A percentile compares a stretch with the other conserved stretches of the same genome.
These are phyloP conservation scores for Trapa bicornis DNA, from an alignment of 345 rosid species.

Conservation along the genomic window DNA sequence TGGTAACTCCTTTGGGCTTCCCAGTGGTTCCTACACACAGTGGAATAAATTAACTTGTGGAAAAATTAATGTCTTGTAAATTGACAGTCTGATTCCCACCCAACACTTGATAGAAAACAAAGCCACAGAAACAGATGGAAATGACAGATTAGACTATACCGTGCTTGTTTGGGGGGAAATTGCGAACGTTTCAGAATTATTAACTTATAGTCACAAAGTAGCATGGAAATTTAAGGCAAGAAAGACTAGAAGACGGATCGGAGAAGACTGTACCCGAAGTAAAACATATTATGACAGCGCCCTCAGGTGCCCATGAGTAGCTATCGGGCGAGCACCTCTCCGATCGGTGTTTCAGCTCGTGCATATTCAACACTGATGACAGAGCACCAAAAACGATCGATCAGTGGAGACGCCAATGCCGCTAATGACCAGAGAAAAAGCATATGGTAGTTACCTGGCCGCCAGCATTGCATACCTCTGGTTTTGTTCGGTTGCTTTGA, in stretches of 20 bases:
- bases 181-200: too few relatives aligned
- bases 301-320: constrained; percentile 57
- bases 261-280: constrained; percentile 44
- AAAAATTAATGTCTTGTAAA: neutral
- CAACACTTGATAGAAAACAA: neutral
- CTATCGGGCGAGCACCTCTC: constrained; percentile 11
- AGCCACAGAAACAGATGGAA: too few relatives aligned
- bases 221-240: too few relatives aligned
- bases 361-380: constrained; percentile 32
- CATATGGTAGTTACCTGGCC: neutral
- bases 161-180: too few relatives aligned
- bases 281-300: constrained; percentile 67
- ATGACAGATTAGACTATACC: too few relatives aligned
- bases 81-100: neutral
- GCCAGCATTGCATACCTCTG: constrained; percentile 21
- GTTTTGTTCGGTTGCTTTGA: constrained; percentile 10
- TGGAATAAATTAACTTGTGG: neutral
- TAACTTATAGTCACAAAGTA: too few relatives aligned
- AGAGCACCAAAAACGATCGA: constrained; percentile 10
- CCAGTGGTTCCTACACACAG: constrained; percentile 63
- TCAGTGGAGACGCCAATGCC: neutral
- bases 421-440: neutral
- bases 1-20: constrained; percentile 66
- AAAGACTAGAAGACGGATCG: neutral
- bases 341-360: constrained; percentile 19